These are phyloP conservation scores for Hymenoscyphus salicellus DNA, from an alignment of 2,329 filamentous ascomycete genomes.

Conservation along the genomic window DNA sequence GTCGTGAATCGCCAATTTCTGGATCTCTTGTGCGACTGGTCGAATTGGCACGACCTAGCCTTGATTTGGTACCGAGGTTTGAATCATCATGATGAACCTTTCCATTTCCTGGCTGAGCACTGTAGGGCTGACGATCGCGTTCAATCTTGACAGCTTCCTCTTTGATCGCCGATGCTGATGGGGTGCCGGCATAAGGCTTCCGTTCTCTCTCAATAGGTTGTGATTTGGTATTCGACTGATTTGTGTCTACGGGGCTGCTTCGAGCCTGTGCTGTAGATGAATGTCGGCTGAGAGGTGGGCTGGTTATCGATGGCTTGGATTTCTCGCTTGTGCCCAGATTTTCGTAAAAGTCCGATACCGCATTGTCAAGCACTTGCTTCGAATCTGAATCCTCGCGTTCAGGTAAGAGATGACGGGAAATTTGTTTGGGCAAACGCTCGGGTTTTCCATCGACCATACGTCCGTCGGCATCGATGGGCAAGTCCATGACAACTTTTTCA, in stretches of 20 bases:
- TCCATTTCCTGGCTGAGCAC: slow-evolving; percentile 55
- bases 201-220: slow-evolving; percentile 38
- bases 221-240: slow-evolving; percentile 25
- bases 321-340: slow-evolving; percentile 47
- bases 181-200: slow-evolving; percentile 38
- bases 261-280: slow-evolving; percentile 26
- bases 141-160: slow-evolving; percentile 55
- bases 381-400: slow-evolving; percentile 52
- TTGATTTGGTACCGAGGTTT: slow-evolving; percentile 11
- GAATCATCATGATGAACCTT: slow-evolving; percentile 50
- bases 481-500: slow-evolving; percentile 62
- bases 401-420: slow-evolving; percentile 72
- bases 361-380: slow-evolving; percentile 58
- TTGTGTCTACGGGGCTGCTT: slow-evolving; percentile 27
- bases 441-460: slow-evolving; percentile 60
- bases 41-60: slow-evolving; percentile 26
- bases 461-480: slow-evolving; percentile 60
- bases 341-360: slow-evolving; percentile 48
- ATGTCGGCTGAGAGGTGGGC: slow-evolving; percentile 26
- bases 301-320: slow-evolving; percentile 33
- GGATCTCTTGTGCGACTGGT: slow-evolving; percentile 22
- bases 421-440: slow-evolving; percentile 74
- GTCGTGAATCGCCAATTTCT: slow-evolving; percentile 11
- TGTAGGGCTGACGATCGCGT: slow-evolving; percentile 64
- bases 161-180: slow-evolving; percentile 38